These are phyloP conservation scores for Heracleum sosnowskyi DNA, from an alignment of 129 eudicot species.

Conservation along the genomic window DNA sequence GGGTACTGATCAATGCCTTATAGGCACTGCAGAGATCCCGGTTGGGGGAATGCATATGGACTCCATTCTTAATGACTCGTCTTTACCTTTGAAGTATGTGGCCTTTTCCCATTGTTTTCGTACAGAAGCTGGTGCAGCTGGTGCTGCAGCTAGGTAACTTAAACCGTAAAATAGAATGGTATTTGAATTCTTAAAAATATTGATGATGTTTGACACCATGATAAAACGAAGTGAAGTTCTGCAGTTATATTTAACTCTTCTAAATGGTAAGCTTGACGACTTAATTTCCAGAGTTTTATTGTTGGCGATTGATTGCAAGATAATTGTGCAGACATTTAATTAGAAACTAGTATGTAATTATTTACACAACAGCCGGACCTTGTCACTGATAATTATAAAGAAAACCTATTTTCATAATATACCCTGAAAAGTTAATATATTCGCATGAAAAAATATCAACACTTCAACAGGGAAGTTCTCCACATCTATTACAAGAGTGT, in stretches of 20 bases:
- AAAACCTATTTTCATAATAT: not conserved
- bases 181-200: not conserved
- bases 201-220: not conserved
- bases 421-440: not conserved
- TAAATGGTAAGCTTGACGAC: not conserved
- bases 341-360: not conserved
- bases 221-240: not conserved
- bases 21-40: slow-evolving; percentile 97
- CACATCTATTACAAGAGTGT: not conserved
- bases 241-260: not conserved
- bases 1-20: slow-evolving; percentile 93
- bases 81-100: slow-evolving; percentile 74
- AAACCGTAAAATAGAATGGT: not conserved
- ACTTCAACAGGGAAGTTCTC: not conserved
- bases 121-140: slow-evolving; percentile 98
- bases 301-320: not conserved
- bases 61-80: slow-evolving; percentile 70
- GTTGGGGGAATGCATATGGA: slow-evolving; percentile 98
- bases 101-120: slow-evolving; percentile 97
- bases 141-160: slow-evolving; percentile 76
- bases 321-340: not conserved
- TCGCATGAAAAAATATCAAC: too few species aligned
- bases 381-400: not conserved
- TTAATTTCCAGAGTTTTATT: not conserved
- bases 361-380: not conserved